These are phyloP conservation scores for Mortierella sp. DNA, from an alignment of 371 early-diverging fungal species.

Conservation along the genomic window DNA sequence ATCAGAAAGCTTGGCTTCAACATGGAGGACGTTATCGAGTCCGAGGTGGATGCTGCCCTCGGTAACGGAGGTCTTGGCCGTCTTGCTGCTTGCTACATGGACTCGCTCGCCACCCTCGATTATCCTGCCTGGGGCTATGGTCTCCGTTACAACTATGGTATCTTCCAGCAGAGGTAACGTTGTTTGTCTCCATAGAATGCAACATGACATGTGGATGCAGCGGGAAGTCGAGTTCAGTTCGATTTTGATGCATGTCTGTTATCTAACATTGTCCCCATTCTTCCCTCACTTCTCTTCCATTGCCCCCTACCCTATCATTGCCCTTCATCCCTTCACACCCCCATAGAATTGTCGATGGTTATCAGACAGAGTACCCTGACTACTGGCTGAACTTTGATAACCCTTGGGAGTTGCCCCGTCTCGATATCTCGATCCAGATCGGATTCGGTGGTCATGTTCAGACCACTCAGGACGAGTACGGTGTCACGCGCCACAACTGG, in stretches of 20 bases:
- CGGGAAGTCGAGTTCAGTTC: background rate
- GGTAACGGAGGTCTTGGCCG: constrained; percentile 96
- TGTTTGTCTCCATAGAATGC: background rate
- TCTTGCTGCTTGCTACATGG: constrained; percentile 92
- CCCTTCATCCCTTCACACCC: background rate
- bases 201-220: background rate
- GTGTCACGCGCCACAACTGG: constrained; percentile 78
- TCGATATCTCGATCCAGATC: constrained; percentile 87
- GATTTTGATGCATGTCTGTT: background rate
- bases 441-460: constrained; percentile 88
- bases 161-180: constrained; percentile 87
- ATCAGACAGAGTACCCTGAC: constrained; percentile 92
- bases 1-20: constrained; percentile 83
- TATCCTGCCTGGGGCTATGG: constrained; percentile 93
- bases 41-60: constrained; percentile 93
- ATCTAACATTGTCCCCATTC: background rate
- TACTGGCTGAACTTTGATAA: constrained; percentile 91
- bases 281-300: background rate
- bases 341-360: constrained; percentile 85
- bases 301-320: too few relatives aligned
- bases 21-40: constrained; percentile 88
- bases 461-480: constrained; percentile 72
- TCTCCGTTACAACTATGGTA: constrained; percentile 93
- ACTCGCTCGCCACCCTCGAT: constrained; percentile 89
- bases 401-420: constrained; percentile 94